These are phyloP conservation scores for Myxozyma mucilagina DNA, from an alignment of 805 yeast species.

Conservation along the genomic window DNA sequence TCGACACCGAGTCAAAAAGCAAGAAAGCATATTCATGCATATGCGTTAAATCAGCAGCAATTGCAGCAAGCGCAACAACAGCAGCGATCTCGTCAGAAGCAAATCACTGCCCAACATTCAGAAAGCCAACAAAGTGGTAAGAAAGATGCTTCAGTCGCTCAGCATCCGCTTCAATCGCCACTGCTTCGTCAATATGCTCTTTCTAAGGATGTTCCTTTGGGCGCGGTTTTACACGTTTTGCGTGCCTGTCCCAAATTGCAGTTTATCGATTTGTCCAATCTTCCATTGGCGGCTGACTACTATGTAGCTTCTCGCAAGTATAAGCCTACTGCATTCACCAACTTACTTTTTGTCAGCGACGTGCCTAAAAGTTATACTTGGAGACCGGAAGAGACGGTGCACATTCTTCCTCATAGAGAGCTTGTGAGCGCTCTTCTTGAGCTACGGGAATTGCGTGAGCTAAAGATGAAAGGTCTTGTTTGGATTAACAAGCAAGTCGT, in stretches of 20 bases:
- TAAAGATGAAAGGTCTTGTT: conserved; percentile 49
- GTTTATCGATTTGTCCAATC: conserved; percentile 56
- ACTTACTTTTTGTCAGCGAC: conserved; percentile 41
- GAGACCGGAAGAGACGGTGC: conserved; percentile 36
- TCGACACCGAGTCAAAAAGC: neutral
- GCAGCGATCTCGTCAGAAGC: no score
- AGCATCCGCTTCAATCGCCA: conserved; percentile 43
- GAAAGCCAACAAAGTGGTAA: neutral
- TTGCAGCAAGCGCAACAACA: neutral
- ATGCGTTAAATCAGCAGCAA: neutral
- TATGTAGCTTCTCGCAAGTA: conserved; percentile 34
- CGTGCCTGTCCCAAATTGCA: conserved; percentile 64
- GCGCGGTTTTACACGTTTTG: conserved; percentile 67
- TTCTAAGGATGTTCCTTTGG: conserved; percentile 77
- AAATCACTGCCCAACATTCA: no score
- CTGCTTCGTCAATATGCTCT: conserved; percentile 62
- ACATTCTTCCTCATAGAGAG: conserved; percentile 35
- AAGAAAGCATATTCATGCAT: neutral
- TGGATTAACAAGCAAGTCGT: conserved; percentile 50
- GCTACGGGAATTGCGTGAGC: conserved; percentile 43
- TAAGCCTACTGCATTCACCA: conserved; percentile 28
- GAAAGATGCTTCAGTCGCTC: conserved; percentile 31
- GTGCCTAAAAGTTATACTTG: conserved; percentile 40
- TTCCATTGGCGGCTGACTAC: conserved; percentile 70
- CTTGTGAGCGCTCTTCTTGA: conserved; percentile 34